A percentile compares a stretch with the other conserved stretches of the same genome.
Evolutionary conservation across 2,329 filamentous ascomycete species (phyloP).

Genomic region (Neonectria faginata): DNA sequence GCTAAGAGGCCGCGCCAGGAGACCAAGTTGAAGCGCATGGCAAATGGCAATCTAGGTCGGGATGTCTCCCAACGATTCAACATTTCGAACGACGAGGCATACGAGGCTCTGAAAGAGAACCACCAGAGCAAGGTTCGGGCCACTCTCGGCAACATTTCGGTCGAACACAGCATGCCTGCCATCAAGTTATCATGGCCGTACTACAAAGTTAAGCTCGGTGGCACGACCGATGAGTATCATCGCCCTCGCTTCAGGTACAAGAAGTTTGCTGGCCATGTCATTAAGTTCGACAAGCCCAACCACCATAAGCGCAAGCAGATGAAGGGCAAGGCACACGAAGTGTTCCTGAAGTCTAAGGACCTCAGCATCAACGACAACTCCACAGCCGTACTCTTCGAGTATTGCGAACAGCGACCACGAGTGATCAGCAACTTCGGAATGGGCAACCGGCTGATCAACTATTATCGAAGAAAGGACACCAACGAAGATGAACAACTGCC

Average conservation of each 20-base stretch:
- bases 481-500: constrained; percentile 80
- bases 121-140: constrained; percentile 96
- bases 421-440: constrained; percentile 97
- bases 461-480: constrained; percentile 85
- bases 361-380: constrained; percentile 91
- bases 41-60: constrained; percentile 75
- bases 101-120: constrained; percentile 95
- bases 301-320: constrained; percentile 84
- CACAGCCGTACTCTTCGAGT: constrained; percentile 88
- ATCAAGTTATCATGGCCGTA: constrained; percentile 94
- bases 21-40: constrained; percentile 73
- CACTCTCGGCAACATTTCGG: constrained; percentile 88
- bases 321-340: constrained; percentile 81
- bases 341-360: constrained; percentile 84
- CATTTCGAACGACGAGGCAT: constrained; percentile 94
- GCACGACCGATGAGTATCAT: constrained; percentile 83
- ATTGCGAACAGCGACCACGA: constrained; percentile 92
- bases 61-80: constrained; percentile 88
- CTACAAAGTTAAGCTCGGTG: constrained; percentile 87
- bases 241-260: constrained; percentile 81
- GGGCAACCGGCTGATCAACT: constrained; percentile 96
- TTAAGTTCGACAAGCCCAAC: constrained; percentile 78
- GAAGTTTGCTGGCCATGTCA: constrained; percentile 72
- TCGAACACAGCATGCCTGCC: constrained; percentile 94
- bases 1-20: constrained; percentile 69